Base-by-base conservation (phyloP, 495 filamentous ascomycete genomes). In the Aspergillus diversus region DNA sequence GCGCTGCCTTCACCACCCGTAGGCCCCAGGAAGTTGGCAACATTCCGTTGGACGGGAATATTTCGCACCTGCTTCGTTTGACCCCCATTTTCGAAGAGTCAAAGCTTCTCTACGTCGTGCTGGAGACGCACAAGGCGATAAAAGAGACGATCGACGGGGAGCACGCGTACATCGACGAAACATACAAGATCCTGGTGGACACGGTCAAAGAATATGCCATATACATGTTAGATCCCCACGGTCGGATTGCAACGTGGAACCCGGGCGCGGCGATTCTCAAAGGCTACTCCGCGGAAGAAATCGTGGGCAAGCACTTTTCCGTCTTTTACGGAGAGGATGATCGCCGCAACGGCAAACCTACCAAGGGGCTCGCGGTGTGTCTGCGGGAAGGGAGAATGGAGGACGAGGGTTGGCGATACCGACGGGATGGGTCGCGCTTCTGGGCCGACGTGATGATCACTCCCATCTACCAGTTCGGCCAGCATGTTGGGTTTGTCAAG, bases 361-460 rank as follows among this genome's bases (percentile, higher is more conserved):
- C 70, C 32, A 79, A 74, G 55, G 86, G 87, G 61, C 75, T 89
- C 4, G 77, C 80, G 17, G 76, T 84, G 4, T 87, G 84, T 69
- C 54, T 89, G 60, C 81, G 79, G 37, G 84, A 89, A 13, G 86
- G 86, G 35, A 78, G 81, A 7, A 82, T 87, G 15, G 84, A 89
- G 66, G 87, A 89, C 60, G 87, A 89, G 64, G 85, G 85, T 5
- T 89, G 87, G 87, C 83, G 87, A 11, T 87, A 88, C 65, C 80
- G 80, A 8, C 84, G 85, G 64, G 85, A 89, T 68, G 86, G 86
- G 3, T 77, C 69, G 6, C 80, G 83, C 15, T 89, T 89, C 69
- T 89, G 87, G 86, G 87, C 87, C 37, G 89, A 88, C 63, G 87
- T 89, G 31, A 77, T 84, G 70, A 87, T 89, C 74, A 86, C 86